These are phyloP conservation scores for Adansonia gregorii DNA, from an alignment of 441 rosid species.

Conservation along the genomic window DNA sequence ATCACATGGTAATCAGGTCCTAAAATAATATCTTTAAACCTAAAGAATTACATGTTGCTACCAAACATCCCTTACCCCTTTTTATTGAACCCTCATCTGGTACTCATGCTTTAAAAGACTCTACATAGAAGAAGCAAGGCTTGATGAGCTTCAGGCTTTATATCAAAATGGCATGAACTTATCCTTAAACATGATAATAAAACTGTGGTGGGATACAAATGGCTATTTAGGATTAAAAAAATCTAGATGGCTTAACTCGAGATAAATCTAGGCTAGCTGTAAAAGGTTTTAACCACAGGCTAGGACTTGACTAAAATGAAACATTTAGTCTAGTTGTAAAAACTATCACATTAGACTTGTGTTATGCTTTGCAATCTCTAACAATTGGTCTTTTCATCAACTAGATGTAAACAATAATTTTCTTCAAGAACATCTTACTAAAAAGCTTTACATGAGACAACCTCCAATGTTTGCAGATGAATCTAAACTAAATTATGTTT, in stretches of 20 bases:
- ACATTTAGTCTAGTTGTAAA: not conserved
- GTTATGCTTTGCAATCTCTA: not conserved
- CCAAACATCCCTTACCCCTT: no score
- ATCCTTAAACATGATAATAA: not conserved
- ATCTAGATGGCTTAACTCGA: not conserved
- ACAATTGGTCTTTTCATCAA: not conserved
- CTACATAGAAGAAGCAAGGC: not conserved
- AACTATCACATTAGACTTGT: not conserved
- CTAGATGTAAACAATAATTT: not conserved
- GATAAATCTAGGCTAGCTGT: not conserved
- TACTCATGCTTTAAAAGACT: no score
- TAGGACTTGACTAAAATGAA: not conserved
- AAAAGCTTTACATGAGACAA: not conserved
- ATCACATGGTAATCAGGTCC: no score
- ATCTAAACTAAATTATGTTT: not conserved
- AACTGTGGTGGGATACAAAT: not conserved
- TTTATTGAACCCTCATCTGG: no score
- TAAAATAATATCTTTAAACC: no score
- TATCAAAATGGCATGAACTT: not conserved
- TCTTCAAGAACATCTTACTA: not conserved
- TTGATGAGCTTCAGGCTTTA: not conserved
- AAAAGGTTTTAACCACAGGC: not conserved
- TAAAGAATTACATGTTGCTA: no score
- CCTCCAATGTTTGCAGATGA: not conserved
- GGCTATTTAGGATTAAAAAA: not conserved